Evolutionary conservation across 2,329 filamentous ascomycete species (phyloP).

Genomic region (Cytospora mali): DNA sequence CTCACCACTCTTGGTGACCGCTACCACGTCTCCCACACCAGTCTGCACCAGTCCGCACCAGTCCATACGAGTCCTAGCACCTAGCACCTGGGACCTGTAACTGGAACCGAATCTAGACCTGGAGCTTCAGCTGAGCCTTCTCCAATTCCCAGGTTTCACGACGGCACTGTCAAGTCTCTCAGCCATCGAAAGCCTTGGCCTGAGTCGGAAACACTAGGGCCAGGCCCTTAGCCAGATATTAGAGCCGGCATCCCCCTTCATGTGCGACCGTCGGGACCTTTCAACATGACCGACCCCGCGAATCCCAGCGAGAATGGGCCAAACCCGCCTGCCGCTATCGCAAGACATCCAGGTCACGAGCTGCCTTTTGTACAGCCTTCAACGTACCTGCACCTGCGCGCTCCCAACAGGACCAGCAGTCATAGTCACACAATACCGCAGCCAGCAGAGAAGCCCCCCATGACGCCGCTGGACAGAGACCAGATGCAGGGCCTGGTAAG

Average conservation of each 20-base stretch:
- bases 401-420: constrained; percentile 26
- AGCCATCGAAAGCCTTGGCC: constrained; percentile 2
- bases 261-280: constrained; percentile 16
- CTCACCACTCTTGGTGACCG: neutral
- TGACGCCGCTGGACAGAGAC: constrained; percentile 71
- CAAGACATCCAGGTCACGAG: constrained; percentile 46
- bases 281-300: constrained; percentile 29
- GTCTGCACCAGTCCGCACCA: neutral
- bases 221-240: constrained; percentile 16
- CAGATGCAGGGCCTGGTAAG: constrained; percentile 78
- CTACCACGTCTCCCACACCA: neutral
- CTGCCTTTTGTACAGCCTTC: constrained; percentile 63
- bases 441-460: constrained; percentile 41
- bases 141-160: constrained; percentile 9
- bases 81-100: neutral
- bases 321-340: constrained; percentile 28
- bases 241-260: constrained; percentile 21
- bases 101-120: neutral
- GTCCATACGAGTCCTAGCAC: neutral
- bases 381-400: constrained; percentile 50
- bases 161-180: constrained; percentile 5
- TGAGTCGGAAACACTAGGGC: constrained; percentile 21
- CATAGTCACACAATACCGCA: constrained; percentile 42
- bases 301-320: constrained; percentile 32
- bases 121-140: constrained; percentile 10